Evolutionary conservation across 306 rosid genomes (phyloP), one percentile per base, ranked within the genome.

Genomic region (Quercus alba): DNA sequence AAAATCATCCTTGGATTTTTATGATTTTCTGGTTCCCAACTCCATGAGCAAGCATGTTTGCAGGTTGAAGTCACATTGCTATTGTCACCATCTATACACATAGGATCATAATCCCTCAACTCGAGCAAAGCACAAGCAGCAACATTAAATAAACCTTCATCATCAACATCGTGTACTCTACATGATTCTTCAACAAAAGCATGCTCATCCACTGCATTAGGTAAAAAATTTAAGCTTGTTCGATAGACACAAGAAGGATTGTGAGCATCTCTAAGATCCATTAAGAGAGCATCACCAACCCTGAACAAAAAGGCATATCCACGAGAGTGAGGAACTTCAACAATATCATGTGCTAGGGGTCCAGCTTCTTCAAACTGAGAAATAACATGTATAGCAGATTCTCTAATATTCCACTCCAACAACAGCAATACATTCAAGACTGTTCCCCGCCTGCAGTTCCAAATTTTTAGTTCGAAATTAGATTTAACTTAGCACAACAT

Each of bases 111-210:
- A 84, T 92, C 97, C 44, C 97, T 82, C 75, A 94, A 86, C 89
- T 90, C 92, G 76, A 94, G 84, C 86, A 93, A 88, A 79, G 99
- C 97, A 85, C 93, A 89, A 44, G 97, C 99, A 78, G 92, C 99
- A 79, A 87, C 97, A 84, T 90, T 93, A 83, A 88, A 88, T 77
- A 88, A 87, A 77, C 89, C 88, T 75, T 93, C 97, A 76, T 92
- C 98, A 67, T 94, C 99, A 81, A 86, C 90, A 77, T 91, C 99
- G 12, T 90, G 93, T 74, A 89, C 89, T 86, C 84, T 93, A 78
- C 81, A 86, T 1, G 97, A 89, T 78, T 94, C 97, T 28, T 92
- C 97, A 72, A 86, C 79, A 80, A 82, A 88, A 84, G 81, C 87
- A 41, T 82, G 92, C 86, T 92, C 99, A 80, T 92, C 94, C 75